Base-by-base conservation (phyloP, 2,329 filamentous ascomycete species). In the Grosmannia serpens region DNA sequence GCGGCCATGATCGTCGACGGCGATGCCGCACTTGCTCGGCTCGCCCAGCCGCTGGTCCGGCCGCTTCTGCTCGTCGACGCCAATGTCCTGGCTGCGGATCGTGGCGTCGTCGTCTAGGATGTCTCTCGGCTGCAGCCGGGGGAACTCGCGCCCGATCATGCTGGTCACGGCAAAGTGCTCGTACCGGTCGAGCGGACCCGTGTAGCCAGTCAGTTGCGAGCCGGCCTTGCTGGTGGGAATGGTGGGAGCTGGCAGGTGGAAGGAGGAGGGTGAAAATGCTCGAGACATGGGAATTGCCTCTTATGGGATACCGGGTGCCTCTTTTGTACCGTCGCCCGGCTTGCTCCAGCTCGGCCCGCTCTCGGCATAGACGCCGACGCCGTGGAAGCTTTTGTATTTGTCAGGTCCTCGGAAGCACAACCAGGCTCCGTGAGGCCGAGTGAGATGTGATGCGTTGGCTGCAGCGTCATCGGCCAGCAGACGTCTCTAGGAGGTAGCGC, bases 41-140 rank as follows among this genome's bases (percentile, higher is more conserved):
- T 74, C 69, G 17, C 76, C 76, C 0, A 78, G 71, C 17, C 74
- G 70, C 58, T 80, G 76, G 52, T 74, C 73, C 17, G 82, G 73
- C 22, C 74, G 67, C 67, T 82, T 82, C 62, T 82, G 78, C 17
- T 77, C 69, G 5, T 77, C 71, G 50, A 79, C 72, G 54, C 3
- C 31, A 15, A 81, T 68, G 63, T 77, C 70, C 61, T 81, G 78
- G 51, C 74, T 73, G 52, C 67, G 64, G 26, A 70, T 63, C 62
- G 68, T 69, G 27, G 51, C 56, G 61, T 70, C 67, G 49, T 70
- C 67, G 29, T 66, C 63, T 9, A 70, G 62, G 26, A 70, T 68
- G 22, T 67, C 64, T 53, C 61, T 68, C 44, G 78, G 64, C 56
- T 71, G 74, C 2, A 71, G 70, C 17, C 66, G 65, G 2, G 67